phyloP scores from a whole-genome alignment of 495 filamentous ascomycete genomes.

The Cairneyella variabilis region DNA sequence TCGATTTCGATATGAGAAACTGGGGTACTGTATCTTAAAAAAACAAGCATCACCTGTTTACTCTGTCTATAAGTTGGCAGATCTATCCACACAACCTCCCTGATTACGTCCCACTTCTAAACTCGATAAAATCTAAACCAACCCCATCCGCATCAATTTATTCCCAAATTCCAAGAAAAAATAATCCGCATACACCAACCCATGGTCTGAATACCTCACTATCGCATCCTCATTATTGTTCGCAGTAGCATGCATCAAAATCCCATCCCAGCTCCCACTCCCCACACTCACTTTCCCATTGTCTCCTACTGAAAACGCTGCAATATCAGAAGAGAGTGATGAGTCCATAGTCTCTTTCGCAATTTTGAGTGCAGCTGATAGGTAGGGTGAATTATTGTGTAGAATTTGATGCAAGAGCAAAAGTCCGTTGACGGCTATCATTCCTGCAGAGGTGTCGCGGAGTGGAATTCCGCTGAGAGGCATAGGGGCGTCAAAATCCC shows the following conservation, averaged over 20 bases:
- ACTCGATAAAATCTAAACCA: conserved; percentile 9
- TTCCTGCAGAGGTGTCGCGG: conserved; percentile 36
- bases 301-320: not conserved
- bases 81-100: not conserved
- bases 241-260: conserved; percentile 35
- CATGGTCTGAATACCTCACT: conserved; percentile 28
- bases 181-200: conserved; percentile 46
- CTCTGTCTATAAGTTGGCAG: not conserved
- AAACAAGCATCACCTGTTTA: not conserved
- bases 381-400: conserved; percentile 21
- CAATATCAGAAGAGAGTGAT: conserved; percentile 22
- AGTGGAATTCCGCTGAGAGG: conserved; percentile 22
- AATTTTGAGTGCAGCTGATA: conserved; percentile 32
- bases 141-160: conserved; percentile 26
- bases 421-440: conserved; percentile 40
- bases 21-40: no score
- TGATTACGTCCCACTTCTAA: not conserved
- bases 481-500: conserved; percentile 43
- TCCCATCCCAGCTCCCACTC: conserved; percentile 22
- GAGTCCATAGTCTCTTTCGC: conserved; percentile 32
- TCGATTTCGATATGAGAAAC: not conserved
- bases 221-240: conserved; percentile 32
- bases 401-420: conserved; percentile 34
- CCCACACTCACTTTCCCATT: conserved; percentile 1
- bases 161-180: conserved; percentile 44